A percentile compares a stretch with the other conserved stretches of the same genome.
These are phyloP conservation scores for Arabidopsis lyrata DNA, from an alignment of 441 rosid species.

Conservation along the genomic window DNA sequence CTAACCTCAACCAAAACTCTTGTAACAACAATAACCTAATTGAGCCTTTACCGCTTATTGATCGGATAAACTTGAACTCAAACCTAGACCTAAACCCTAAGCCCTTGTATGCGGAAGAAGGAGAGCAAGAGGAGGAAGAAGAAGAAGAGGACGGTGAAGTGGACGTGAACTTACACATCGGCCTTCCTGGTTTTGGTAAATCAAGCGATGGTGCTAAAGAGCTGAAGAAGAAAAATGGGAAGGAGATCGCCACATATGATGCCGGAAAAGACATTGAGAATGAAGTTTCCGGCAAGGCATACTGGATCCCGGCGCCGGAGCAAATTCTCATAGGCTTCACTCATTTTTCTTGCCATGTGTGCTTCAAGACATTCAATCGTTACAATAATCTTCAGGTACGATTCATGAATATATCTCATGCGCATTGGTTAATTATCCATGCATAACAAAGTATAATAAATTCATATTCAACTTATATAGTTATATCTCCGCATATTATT, in stretches of 20 bases:
- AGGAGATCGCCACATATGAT: constrained; percentile 32
- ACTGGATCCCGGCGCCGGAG: constrained; percentile 84
- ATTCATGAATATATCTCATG: not conserved
- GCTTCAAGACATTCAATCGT: constrained; percentile 89
- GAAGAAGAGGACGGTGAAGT: constrained; percentile 52
- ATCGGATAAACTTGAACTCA: constrained; percentile 39
- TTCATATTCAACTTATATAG: not conserved
- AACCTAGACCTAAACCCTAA: constrained; percentile 43
- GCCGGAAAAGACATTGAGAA: constrained; percentile 28
- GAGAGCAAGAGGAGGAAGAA: constrained; percentile 35
- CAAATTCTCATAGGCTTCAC: constrained; percentile 79
- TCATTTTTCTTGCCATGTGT: constrained; percentile 78
- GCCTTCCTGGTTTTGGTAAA: constrained; percentile 57
- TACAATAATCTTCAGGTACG: constrained; percentile 91
- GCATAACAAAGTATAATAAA: constrained; percentile 1
- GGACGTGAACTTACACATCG: constrained; percentile 69
- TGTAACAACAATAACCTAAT: constrained; percentile 5
- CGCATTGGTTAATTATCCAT: constrained; percentile 7
- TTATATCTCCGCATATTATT: not conserved
- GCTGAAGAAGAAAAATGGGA: constrained; percentile 32
- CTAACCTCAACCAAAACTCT: constrained; percentile 35
- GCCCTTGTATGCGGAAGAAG: constrained; percentile 21
- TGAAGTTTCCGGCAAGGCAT: constrained; percentile 49
- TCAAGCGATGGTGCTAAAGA: constrained; percentile 22
- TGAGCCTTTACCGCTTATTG: constrained; percentile 52